A percentile compares a stretch with the other conserved stretches of the same genome.
phyloP scores from a whole-genome alignment of 2,329 filamentous ascomycete species.

The Fusarium equiseti region DNA sequence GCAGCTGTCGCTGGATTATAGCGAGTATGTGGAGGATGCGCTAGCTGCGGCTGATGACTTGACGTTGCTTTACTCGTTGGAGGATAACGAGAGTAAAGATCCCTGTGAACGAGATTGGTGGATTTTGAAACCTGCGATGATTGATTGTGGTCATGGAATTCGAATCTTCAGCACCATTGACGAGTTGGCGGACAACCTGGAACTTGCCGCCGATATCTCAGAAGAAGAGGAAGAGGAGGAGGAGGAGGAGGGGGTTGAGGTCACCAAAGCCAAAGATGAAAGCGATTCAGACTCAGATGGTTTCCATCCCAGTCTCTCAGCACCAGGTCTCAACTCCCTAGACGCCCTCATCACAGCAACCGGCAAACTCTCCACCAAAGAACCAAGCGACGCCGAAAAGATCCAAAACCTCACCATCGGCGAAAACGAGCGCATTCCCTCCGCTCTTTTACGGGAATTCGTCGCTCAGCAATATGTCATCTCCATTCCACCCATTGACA shows the following conservation, averaged over 20 bases:
- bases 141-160: conserved; percentile 57
- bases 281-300: conserved; percentile 6
- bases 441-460: conserved; percentile 54
- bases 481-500: conserved; percentile 48
- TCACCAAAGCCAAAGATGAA: not conserved
- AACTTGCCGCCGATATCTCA: conserved; percentile 53
- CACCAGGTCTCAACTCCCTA: conserved; percentile 47
- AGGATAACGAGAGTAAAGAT: conserved; percentile 50
- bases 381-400: conserved; percentile 7
- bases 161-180: conserved; percentile 55
- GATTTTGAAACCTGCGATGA: conserved; percentile 56
- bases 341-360: conserved; percentile 50
- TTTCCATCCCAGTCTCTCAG: conserved; percentile 42
- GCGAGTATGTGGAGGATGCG: conserved; percentile 55
- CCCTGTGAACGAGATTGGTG: conserved; percentile 53
- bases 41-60: conserved; percentile 54
- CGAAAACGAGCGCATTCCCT: conserved; percentile 52
- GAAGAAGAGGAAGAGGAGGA: conserved; percentile 44
- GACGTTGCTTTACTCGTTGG: conserved; percentile 51
- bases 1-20: conserved; percentile 53
- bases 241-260: conserved; percentile 11
- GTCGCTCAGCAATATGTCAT: conserved; percentile 56
- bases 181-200: conserved; percentile 52
- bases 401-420: conserved; percentile 45
- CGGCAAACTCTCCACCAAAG: conserved; percentile 36